Evolutionary conservation across 768 basidiomycete species (phyloP).

Genomic region (Boletellus ananas): DNA sequence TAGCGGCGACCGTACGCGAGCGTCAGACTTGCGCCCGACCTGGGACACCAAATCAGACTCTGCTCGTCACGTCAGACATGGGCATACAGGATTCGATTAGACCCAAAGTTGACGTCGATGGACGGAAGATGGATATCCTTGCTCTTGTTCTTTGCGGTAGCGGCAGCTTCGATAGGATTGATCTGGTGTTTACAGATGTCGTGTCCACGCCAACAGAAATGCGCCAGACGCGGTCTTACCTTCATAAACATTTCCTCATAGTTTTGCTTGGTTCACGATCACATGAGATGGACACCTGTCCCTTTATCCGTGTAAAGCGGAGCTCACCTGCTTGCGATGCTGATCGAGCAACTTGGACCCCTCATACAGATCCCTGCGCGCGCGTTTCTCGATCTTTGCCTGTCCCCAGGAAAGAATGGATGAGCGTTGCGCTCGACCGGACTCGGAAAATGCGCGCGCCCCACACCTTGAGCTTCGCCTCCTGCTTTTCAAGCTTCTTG

Average conservation of each 20-base stretch:
- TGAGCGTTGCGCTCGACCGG: neutral
- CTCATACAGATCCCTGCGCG: slow-evolving; percentile 86
- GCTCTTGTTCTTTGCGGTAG: slow-evolving; percentile 85
- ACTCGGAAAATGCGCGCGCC: neutral
- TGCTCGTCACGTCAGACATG: neutral
- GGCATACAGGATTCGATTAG: slow-evolving; percentile 83
- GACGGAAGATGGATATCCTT: slow-evolving; percentile 94
- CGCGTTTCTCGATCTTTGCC: slow-evolving; percentile 98
- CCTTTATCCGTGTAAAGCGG: neutral
- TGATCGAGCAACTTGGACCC: slow-evolving; percentile 94
- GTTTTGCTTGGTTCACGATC: slow-evolving; percentile 61
- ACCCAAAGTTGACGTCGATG: slow-evolving; percentile 96
- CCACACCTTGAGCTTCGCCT: slow-evolving; percentile 85
- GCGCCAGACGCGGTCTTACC: slow-evolving; percentile 36
- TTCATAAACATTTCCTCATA: slow-evolving; percentile 99
- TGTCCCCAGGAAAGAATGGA: slow-evolving; percentile 22
- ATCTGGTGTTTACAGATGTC: slow-evolving; percentile 43
- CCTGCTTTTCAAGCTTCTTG: slow-evolving; percentile 94
- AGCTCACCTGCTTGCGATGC: slow-evolving; percentile 77
- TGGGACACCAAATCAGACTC: slow-evolving; percentile 26
- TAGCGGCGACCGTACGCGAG: slow-evolving; percentile 87
- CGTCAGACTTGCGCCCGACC: slow-evolving; percentile 81
- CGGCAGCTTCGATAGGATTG: slow-evolving; percentile 84
- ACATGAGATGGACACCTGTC: neutral
- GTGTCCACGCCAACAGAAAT: neutral